Evolutionary conservation across 2,329 filamentous ascomycete genomes (phyloP).

Genomic region (Malbranchea cinnamomea): DNA sequence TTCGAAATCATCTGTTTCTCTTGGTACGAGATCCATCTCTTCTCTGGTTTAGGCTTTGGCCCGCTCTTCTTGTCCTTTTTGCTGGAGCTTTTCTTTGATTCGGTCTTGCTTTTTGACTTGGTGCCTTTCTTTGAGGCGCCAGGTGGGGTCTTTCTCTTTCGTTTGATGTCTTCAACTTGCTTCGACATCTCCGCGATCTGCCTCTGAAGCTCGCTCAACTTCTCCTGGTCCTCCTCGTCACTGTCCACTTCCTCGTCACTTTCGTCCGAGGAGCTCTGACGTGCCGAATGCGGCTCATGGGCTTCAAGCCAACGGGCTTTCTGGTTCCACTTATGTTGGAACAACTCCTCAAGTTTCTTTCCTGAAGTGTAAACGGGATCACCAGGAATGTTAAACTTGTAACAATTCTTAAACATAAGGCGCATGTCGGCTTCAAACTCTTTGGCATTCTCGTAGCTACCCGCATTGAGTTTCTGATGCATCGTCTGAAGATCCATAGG

Average conservation of each 20-base stretch:
- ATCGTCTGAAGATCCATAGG: slow-evolving; percentile 93
- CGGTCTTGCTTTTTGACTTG: slow-evolving; percentile 32
- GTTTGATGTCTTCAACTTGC: slow-evolving; percentile 39
- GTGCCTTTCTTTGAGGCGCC: slow-evolving; percentile 36
- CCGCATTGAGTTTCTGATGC: slow-evolving; percentile 56
- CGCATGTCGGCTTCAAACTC: slow-evolving; percentile 76
- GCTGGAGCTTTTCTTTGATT: slow-evolving; percentile 23
- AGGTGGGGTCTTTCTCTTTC: slow-evolving; percentile 46
- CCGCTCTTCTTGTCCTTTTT: slow-evolving; percentile 41
- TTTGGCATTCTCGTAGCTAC: slow-evolving; percentile 66
- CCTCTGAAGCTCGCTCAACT: slow-evolving; percentile 51
- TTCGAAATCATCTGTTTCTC: slow-evolving; percentile 89
- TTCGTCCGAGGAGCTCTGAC: slow-evolving; percentile 51
- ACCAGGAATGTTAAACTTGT: slow-evolving; percentile 71
- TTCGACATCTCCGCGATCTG: slow-evolving; percentile 63
- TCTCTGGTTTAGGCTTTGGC: slow-evolving; percentile 31
- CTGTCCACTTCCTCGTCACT: slow-evolving; percentile 55
- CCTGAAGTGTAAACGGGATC: slow-evolving; percentile 62
- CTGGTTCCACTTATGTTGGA: slow-evolving; percentile 58
- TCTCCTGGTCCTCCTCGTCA: slow-evolving; percentile 46
- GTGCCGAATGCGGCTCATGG: slow-evolving; percentile 52
- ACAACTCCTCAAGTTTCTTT: slow-evolving; percentile 57
- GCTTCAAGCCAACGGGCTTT: slow-evolving; percentile 71
- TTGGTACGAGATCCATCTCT: slow-evolving; percentile 52
- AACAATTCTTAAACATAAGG: slow-evolving; percentile 79